Percentiles rank a stretch among this genome's conserved stretches.
phyloP scores from a whole-genome alignment of 352 stramenopile species.

The Pythium folliculosum region DNA sequence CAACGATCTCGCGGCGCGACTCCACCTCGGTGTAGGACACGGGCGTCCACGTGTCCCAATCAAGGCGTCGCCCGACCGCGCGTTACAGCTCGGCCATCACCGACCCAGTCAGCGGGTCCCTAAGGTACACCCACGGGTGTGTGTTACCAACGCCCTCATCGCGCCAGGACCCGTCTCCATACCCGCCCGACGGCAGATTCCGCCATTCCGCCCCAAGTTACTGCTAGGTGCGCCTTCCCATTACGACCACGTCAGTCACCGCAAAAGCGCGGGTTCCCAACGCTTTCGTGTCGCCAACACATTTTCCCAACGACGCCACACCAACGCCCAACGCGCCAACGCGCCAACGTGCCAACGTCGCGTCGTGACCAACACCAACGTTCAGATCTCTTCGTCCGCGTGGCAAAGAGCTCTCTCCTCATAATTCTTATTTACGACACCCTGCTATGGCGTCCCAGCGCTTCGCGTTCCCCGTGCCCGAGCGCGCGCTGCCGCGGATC shows the following conservation, averaged over 20 bases:
- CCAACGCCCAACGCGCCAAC: background rate
- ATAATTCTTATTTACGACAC: background rate
- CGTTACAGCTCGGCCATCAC: too few relatives aligned
- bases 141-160: background rate
- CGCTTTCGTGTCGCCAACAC: background rate
- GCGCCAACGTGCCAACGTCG: conserved; percentile 1
- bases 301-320: background rate
- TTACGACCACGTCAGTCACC: too few relatives aligned
- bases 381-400: too few relatives aligned
- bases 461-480: conserved; percentile 51
- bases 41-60: background rate
- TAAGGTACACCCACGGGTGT: too few relatives aligned
- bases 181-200: background rate
- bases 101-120: background rate
- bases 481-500: conserved; percentile 50
- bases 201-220: background rate
- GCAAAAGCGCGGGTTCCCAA: too few relatives aligned
- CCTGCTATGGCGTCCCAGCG: conserved; percentile 23
- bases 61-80: too few relatives aligned
- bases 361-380: background rate
- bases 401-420: background rate
- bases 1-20: background rate
- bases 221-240: background rate
- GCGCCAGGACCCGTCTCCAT: too few relatives aligned
- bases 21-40: background rate